Evolutionary conservation across 2,329 filamentous ascomycete species (phyloP).

Genomic region (Akanthomyces lecanii): DNA sequence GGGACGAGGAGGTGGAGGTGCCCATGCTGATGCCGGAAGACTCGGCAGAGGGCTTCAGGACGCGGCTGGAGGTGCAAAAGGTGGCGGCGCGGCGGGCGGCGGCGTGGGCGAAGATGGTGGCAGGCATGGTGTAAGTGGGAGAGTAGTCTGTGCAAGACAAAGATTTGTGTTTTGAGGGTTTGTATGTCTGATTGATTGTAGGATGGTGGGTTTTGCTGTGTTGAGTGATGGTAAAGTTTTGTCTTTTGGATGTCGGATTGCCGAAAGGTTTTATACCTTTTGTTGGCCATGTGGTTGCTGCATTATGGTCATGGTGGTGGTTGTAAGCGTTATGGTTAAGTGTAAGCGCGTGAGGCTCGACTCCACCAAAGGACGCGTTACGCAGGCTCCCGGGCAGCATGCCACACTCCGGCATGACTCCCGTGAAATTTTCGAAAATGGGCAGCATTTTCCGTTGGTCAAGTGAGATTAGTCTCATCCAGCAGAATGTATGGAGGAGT

Average conservation of each 20-base stretch:
- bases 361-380: background rate
- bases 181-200: background rate
- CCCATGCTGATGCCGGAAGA: background rate
- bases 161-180: background rate
- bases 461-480: background rate
- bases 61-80: conserved; percentile 3
- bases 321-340: conserved; percentile 2
- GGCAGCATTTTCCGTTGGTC: background rate
- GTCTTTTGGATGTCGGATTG: background rate
- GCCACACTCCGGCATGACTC: background rate
- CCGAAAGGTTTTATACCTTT: background rate
- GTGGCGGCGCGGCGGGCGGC: conserved; percentile 3
- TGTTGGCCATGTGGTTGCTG: background rate
- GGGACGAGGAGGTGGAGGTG: background rate
- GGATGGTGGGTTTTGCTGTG: background rate
- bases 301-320: background rate
- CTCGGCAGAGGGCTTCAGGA: background rate
- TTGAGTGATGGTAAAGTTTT: background rate
- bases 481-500: background rate
- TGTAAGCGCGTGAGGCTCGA: background rate
- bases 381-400: background rate
- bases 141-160: background rate
- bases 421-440: background rate
- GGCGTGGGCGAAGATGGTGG: conserved; percentile 3
- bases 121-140: conserved; percentile 9